Evolutionary conservation across 192 early-diverging fungal species (phyloP).

Genomic region (Backusella australiensis): DNA sequence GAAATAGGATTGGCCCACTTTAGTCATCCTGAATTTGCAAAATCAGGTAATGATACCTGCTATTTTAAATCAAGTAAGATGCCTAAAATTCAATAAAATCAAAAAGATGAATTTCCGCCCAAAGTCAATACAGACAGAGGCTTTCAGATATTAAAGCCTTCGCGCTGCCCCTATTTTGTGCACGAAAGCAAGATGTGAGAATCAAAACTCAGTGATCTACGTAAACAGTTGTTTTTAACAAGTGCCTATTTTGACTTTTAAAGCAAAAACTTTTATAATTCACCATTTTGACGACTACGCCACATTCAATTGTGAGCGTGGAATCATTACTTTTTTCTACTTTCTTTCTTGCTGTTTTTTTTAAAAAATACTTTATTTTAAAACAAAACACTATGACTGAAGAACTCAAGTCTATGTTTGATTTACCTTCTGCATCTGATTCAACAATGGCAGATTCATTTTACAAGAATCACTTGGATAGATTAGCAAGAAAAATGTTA

Average conservation of each 20-base stretch:
- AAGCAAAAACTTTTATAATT: background rate
- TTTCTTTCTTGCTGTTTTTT: background rate
- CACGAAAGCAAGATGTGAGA: background rate
- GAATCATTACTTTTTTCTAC: background rate
- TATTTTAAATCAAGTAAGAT: too few relatives aligned
- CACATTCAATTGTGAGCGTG: background rate
- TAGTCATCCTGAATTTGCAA: background rate
- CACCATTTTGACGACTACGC: background rate
- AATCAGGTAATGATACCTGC: background rate
- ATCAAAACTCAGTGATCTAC: background rate
- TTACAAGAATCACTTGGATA: conserved; percentile 12
- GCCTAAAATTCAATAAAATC: too few relatives aligned
- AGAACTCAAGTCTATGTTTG: background rate
- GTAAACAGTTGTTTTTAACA: background rate
- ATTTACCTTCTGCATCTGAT: conserved; percentile 3
- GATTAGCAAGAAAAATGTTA: conserved; percentile 4
- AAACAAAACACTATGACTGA: background rate
- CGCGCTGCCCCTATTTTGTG: background rate
- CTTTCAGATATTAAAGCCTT: too few relatives aligned
- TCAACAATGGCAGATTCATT: background rate
- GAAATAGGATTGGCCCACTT: too few relatives aligned
- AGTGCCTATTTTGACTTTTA: background rate
- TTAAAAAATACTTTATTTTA: background rate
- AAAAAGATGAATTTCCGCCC: too few relatives aligned
- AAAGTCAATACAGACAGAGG: too few relatives aligned